Base-by-base conservation (phyloP, 2,329 filamentous ascomycete species). In the Fusarium pininemorale region DNA sequence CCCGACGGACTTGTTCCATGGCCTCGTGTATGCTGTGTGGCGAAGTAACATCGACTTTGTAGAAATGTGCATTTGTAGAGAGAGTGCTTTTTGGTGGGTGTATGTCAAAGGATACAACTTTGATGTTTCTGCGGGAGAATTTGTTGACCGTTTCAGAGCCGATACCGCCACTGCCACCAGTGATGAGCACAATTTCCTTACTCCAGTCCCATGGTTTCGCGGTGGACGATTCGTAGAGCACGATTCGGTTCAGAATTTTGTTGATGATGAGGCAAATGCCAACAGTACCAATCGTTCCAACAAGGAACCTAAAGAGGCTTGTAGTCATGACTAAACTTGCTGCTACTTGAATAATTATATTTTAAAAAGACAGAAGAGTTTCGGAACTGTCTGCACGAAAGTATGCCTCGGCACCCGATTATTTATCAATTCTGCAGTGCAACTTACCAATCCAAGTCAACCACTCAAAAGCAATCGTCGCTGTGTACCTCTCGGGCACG, bases 341-440 rank as follows among this genome's bases (percentile, higher is more conserved):
- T 50, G 2, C 11, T 24, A 5, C 3, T 18, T 3, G 5, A 18
- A 24, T 2, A 18, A 22, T 3, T 0, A n/a, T 48, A 1, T 1
- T 16, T 10, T 13, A 32, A 50, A 2, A 24, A 24, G 28, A 14
- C 3, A 18, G 11, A 32, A 2, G 28, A 18, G 15, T 5, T 14
- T 14, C 0, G 2, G 47, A 12, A 50, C 20, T 48, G 6, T 4
- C 14, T 16, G 9, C 26, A 15, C 6, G 4, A 30, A 8, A 48
- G 26, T 12, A 30, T 30, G 14, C 15, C 20, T 6, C 28, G 26
- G 45, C 20, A 30, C 10, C 20, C 1, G 9, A 6, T 22, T 7
- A 6, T 48, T 30, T 30, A 48, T 48, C 20, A 8, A 22, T 48
- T 30, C 45, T 30, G 45, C 26, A 12, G 45, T 30, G 45, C 10